phyloP scores from a whole-genome alignment of 2,329 filamentous ascomycete species.

The Penicillium concentricum region DNA sequence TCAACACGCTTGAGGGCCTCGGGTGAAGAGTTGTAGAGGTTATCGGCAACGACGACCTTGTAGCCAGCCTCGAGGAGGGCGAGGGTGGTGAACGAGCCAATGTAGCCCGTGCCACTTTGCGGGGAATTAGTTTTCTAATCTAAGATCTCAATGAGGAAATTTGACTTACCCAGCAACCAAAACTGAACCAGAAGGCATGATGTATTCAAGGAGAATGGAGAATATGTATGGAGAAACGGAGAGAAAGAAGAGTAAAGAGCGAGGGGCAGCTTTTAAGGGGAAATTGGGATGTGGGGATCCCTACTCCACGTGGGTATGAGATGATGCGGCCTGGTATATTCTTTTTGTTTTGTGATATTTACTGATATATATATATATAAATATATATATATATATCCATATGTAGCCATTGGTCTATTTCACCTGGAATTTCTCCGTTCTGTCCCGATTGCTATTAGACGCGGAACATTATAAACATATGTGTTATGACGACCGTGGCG shows the following conservation, averaged over 20 bases:
- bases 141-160: constrained; percentile 5
- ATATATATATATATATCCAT: no score
- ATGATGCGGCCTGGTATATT: constrained; percentile 10
- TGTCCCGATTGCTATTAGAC: not conserved
- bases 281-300: constrained; percentile 5
- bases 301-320: not conserved
- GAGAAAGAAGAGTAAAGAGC: not conserved
- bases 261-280: constrained; percentile 18
- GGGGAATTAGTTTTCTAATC: constrained; percentile 25
- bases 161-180: constrained; percentile 81
- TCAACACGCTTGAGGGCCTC: constrained; percentile 94
- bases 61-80: constrained; percentile 91
- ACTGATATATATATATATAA: no score
- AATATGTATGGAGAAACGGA: not conserved
- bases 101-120: constrained; percentile 87
- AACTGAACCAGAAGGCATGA: constrained; percentile 81
- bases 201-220: constrained; percentile 6
- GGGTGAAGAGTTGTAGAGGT: constrained; percentile 91
- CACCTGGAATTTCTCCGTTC: not conserved
- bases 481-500: not conserved
- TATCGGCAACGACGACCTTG: constrained; percentile 95
- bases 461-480: not conserved
- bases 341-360: not conserved
- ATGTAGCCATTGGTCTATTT: not conserved
- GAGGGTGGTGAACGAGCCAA: constrained; percentile 93